Evolutionary conservation across 805 yeast genomes (phyloP).

Genomic region (Osmozyma mogii): DNA sequence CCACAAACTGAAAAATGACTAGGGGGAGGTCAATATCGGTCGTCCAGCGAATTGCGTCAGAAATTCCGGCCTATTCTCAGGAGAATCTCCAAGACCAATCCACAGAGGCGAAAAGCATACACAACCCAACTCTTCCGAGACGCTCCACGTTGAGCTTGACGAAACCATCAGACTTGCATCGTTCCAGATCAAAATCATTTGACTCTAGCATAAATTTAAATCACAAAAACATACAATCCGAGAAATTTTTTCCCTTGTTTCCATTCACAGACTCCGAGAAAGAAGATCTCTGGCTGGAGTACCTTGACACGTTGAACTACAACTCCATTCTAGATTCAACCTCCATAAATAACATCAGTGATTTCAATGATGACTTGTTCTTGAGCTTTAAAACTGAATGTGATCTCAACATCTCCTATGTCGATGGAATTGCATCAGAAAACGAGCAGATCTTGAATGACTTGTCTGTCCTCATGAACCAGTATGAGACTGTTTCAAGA

Average conservation of each 20-base stretch:
- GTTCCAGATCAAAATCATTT: slow-evolving; percentile 7
- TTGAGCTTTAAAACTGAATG: slow-evolving; percentile 1
- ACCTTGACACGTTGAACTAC: slow-evolving; percentile 33
- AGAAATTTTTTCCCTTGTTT: too few relatives aligned
- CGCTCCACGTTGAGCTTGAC: too few relatives aligned
- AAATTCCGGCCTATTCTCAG: slow-evolving; percentile 34
- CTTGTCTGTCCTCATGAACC: slow-evolving; percentile 40
- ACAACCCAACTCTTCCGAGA: slow-evolving; percentile 10
- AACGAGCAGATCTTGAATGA: slow-evolving; percentile 38
- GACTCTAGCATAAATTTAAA: too few relatives aligned
- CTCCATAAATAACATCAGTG: slow-evolving; percentile 34
- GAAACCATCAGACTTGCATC: too few relatives aligned
- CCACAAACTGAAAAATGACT: slow-evolving; percentile 16
- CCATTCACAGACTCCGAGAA: slow-evolving; percentile 36
- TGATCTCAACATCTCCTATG: slow-evolving; percentile 11
- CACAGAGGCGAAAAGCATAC: slow-evolving; percentile 10
- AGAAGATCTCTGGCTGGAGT: slow-evolving; percentile 23
- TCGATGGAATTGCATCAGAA: slow-evolving; percentile 32
- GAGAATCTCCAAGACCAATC: slow-evolving; percentile 14
- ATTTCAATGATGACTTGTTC: slow-evolving; percentile 23
- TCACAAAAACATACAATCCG: too few relatives aligned
- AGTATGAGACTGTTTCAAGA: slow-evolving; percentile 49
- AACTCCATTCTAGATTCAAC: slow-evolving; percentile 32
- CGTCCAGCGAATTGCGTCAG: slow-evolving; percentile 53
- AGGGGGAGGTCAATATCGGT: slow-evolving; percentile 53